Evolutionary conservation across 208 protist genomes (phyloP), one percentile per base, ranked within the genome.

Genomic region (Trypanosomatidae sp.): DNA sequence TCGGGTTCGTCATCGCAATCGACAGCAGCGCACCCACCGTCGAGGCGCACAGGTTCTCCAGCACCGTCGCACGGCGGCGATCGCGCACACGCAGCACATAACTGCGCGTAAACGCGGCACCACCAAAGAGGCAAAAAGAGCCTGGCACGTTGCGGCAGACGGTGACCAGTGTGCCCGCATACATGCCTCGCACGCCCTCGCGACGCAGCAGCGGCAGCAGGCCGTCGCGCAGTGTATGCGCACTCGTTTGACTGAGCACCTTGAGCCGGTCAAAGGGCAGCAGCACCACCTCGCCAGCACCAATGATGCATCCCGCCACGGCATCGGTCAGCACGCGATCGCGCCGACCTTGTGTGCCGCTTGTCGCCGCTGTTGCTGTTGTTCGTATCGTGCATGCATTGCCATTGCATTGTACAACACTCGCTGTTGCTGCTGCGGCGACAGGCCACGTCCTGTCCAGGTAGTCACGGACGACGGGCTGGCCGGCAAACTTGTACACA

Each of bases 401-500:
- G 1, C 11, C 11, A 2, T 21, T 30, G 25, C 48, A 48, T n/a
- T n/a, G n/a, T n/a, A n/a, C n/a, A n/a, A n/a, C n/a, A n/a, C n/a
- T n/a, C n/a, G n/a, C n/a, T n/a, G n/a, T n/a, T n/a, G n/a, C n/a
- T n/a, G n/a, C n/a, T n/a, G n/a, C n/a, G n/a, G n/a, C n/a, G n/a
- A n/a, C n/a, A n/a, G n/a, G n/a, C n/a, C n/a, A n/a, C n/a, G n/a
- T n/a, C n/a, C n/a, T n/a, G n/a, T n/a, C n/a, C 19, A 92, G 41
- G 51, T 67, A 71, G 45, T 93, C 82, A 28, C 77, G 74, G 41
- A 91, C 76, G 26, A 88, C 32, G 0, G 88, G 88, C 76, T 95
- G 88, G 2, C 84, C 84, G 4, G 81, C 82, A 44, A 95, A 92
- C 64, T 95, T 95, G 74, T 89, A 93, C 20, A 91, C 75, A 15